phyloP scores from a whole-genome alignment of 1,139 yeast species.

The Nakaseomyces bracarensis region DNA sequence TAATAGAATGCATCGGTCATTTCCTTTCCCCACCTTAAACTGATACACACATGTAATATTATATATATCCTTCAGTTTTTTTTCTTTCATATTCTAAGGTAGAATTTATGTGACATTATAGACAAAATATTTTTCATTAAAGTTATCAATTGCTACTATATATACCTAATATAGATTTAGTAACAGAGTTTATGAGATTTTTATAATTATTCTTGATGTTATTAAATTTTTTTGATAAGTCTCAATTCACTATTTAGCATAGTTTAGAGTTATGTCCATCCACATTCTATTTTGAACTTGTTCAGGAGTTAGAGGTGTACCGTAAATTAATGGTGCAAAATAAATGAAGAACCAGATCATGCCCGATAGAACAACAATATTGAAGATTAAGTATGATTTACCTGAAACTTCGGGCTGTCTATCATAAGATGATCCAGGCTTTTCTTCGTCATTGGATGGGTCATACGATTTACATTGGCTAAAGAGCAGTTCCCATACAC shows the following conservation, averaged over 20 bases:
- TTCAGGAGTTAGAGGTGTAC: slow-evolving; percentile 53
- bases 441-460: slow-evolving; percentile 28
- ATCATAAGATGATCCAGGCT: slow-evolving; percentile 21
- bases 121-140: neutral
- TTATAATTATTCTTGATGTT: neutral
- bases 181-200: no score
- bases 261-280: slow-evolving; percentile 76
- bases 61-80: no score
- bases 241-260: slow-evolving; percentile 47
- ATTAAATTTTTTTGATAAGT: neutral
- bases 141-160: neutral
- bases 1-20: slow-evolving; percentile 51
- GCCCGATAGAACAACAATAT: slow-evolving; percentile 37
- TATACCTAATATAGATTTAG: no score
- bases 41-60: neutral
- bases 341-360: slow-evolving; percentile 58
- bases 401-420: slow-evolving; percentile 22
- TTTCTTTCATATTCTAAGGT: no score
- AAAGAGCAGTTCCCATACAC: slow-evolving; percentile 67
- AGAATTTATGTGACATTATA: neutral
- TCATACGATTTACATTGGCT: slow-evolving; percentile 46
- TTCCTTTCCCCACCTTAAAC: slow-evolving; percentile 57
- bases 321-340: slow-evolving; percentile 83
- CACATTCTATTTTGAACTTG: slow-evolving; percentile 71
- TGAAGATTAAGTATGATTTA: slow-evolving; percentile 32